Percentiles rank a stretch among this genome's conserved stretches.
phyloP scores from a whole-genome alignment of 176 grass and related monocot species.

The Chloris gayana region DNA sequence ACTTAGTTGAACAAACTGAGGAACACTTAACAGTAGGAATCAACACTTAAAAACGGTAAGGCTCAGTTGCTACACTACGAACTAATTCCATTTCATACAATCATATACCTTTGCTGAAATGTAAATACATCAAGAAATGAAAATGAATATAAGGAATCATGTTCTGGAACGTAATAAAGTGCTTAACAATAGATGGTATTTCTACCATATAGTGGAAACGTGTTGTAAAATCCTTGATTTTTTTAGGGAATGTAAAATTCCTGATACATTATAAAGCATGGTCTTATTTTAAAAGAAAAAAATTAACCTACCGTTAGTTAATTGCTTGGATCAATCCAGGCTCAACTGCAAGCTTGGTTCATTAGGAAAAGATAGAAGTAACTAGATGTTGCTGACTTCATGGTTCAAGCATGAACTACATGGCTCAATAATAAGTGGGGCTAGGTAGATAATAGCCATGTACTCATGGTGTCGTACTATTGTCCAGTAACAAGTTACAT shows the following conservation, averaged over 20 bases:
- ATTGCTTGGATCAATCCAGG: conserved; percentile 21
- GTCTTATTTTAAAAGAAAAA: conserved; percentile 5
- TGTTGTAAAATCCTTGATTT: too few relatives aligned
- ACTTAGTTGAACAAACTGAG: background rate
- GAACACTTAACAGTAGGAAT: conserved; percentile 9
- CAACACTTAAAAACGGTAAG: background rate
- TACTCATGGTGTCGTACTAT: conserved; percentile 6
- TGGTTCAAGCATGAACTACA: conserved; percentile 11
- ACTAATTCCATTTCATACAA: background rate
- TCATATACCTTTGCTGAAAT: background rate
- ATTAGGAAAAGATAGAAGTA: conserved; percentile 19
- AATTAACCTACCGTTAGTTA: conserved; percentile 1
- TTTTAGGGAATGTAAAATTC: too few relatives aligned
- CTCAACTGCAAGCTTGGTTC: conserved; percentile 17
- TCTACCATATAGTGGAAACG: conserved; percentile 3
- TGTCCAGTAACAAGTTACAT: conserved; percentile 20
- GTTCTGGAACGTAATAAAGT: background rate
- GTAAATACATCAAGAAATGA: background rate
- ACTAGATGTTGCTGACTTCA: conserved; percentile 1
- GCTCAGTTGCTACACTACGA: conserved; percentile 8
- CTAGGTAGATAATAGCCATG: conserved; percentile 20
- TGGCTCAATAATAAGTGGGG: conserved; percentile 4
- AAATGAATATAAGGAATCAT: background rate
- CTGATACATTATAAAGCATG: conserved; percentile 12
- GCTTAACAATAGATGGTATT: conserved; percentile 11